These are phyloP conservation scores for Tetracentron sinense DNA, from an alignment of 164 flowering plant genomes.

Conservation along the genomic window DNA sequence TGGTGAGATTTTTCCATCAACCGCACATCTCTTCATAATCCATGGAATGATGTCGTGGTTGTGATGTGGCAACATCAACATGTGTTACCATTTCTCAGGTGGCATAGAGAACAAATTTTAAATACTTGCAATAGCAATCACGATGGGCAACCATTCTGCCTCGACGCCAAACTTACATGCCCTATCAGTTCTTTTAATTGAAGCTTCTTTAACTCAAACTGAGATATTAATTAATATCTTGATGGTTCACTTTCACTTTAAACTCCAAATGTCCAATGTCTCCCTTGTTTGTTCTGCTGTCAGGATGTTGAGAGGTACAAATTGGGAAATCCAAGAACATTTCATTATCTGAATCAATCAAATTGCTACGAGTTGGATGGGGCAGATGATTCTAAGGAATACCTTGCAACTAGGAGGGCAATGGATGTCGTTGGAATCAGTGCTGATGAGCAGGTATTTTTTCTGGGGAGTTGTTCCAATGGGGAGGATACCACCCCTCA, in stretches of 20 bases:
- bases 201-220: no score
- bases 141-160: no score
- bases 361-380: conserved; percentile 72
- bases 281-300: not conserved
- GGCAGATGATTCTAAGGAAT: conserved; percentile 68
- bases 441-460: conserved; percentile 70
- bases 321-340: conserved; percentile 63
- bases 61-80: no score
- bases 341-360: conserved; percentile 85
- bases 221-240: not conserved
- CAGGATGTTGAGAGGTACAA: conserved; percentile 70
- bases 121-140: no score
- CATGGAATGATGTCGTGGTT: no score
- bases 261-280: no score
- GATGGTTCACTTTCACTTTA: not conserved
- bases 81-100: no score
- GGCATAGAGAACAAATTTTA: no score
- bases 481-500: not conserved
- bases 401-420: conserved; percentile 74
- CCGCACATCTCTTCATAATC: no score
- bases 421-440: conserved; percentile 85
- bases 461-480: not conserved
- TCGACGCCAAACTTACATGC: no score
- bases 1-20: no score
- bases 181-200: no score